Conservation (phyloP, 176 grass and related monocot species). For the Saccharum spontaneum region DNA sequence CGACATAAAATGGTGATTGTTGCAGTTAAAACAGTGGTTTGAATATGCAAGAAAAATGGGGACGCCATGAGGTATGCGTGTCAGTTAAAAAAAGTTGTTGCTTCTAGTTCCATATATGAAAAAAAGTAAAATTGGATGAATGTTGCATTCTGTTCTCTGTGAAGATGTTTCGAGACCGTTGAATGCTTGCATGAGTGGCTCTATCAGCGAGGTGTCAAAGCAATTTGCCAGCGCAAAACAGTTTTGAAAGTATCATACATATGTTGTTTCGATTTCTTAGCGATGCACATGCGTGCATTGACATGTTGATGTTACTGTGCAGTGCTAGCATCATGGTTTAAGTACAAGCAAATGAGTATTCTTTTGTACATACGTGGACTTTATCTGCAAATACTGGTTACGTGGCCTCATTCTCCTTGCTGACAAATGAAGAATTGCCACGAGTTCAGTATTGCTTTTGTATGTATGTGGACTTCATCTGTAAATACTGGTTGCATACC, state of each 20-base stretch:
- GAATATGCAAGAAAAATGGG: background rate
- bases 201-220: background rate
- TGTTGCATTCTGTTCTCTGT: background rate
- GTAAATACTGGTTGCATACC: background rate
- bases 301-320: background rate
- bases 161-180: background rate
- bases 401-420: no score
- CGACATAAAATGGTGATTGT: background rate
- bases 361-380: background rate
- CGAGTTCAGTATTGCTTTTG: background rate
- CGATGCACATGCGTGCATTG: background rate
- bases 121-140: background rate
- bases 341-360: background rate
- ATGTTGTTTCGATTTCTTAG: background rate
- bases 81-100: background rate
- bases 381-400: background rate
- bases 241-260: background rate
- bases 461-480: background rate
- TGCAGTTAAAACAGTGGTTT: background rate
- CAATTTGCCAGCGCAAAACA: background rate
- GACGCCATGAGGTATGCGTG: background rate
- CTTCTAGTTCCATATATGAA: background rate
- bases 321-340: background rate
- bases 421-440: background rate
- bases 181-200: background rate